Conservation (phyloP, 1,284 basidiomycete species). For the Papiliotrema fonsecae region DNA sequence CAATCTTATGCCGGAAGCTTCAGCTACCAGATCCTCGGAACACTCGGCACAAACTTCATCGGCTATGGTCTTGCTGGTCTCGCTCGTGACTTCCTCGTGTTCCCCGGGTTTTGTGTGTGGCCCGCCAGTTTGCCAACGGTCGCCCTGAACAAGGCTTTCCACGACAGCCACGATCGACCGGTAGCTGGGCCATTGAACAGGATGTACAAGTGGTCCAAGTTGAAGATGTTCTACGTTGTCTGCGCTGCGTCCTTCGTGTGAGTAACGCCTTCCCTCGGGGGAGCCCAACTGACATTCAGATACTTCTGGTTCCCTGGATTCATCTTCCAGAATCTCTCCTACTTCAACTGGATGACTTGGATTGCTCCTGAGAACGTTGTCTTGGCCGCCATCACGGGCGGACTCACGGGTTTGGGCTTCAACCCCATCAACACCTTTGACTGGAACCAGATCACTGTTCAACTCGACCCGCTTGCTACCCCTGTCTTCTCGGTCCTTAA, state of each 20-base stretch:
- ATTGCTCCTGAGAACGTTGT: conserved; percentile 50
- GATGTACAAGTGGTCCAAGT: conserved; percentile 41
- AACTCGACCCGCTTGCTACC: conserved; percentile 20
- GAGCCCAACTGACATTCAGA: conserved; percentile 1
- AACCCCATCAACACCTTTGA: conserved; percentile 47
- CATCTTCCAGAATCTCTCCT: conserved; percentile 50
- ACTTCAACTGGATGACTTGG: conserved; percentile 61
- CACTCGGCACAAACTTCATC: conserved; percentile 51
- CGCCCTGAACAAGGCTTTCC: conserved; percentile 50
- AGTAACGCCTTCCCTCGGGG: neutral
- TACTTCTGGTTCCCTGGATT: conserved; percentile 49
- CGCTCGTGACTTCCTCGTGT: conserved; percentile 51
- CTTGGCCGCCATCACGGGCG: conserved; percentile 22
- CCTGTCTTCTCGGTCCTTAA: conserved; percentile 37
- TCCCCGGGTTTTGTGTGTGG: conserved; percentile 51
- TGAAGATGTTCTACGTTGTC: conserved; percentile 43
- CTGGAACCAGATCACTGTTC: conserved; percentile 22
- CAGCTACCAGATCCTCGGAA: conserved; percentile 46
- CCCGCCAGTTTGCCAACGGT: conserved; percentile 50
- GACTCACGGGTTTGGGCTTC: conserved; percentile 39
- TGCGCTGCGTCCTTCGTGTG: conserved; percentile 40
- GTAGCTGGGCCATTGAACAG: conserved; percentile 41
- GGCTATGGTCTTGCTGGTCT: conserved; percentile 54
- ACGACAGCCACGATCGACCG: conserved; percentile 36
- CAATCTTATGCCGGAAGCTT: conserved; percentile 42